phyloP scores from a whole-genome alignment of 345 rosid species.

The Conringia planisiliqua region DNA sequence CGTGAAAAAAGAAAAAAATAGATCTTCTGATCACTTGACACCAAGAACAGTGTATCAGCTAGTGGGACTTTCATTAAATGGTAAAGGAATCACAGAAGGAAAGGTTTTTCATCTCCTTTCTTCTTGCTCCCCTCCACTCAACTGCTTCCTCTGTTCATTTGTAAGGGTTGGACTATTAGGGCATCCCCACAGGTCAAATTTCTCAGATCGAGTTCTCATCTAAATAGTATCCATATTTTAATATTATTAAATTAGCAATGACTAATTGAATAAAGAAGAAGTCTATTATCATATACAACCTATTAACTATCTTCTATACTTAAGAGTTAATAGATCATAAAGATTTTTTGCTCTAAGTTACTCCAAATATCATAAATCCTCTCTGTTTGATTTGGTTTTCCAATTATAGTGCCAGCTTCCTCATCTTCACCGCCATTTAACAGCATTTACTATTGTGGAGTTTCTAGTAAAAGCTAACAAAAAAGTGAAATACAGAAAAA shows the following conservation, averaged over 20 bases:
- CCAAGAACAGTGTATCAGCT: slow-evolving; percentile 21
- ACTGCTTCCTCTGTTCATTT: slow-evolving; percentile 8
- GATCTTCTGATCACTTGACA: slow-evolving; percentile 20
- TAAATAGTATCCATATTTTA: no score
- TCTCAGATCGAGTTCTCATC: no score
- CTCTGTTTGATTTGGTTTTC: slow-evolving; percentile 26
- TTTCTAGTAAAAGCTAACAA: slow-evolving; percentile 27
- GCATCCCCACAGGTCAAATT: neutral
- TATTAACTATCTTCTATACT: slow-evolving; percentile 8
- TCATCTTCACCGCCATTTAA: slow-evolving; percentile 34
- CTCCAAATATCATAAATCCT: slow-evolving; percentile 12
- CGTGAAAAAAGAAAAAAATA: slow-evolving; percentile 15
- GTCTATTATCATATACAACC: neutral
- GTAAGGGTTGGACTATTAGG: slow-evolving; percentile 8
- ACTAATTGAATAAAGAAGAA: neutral
- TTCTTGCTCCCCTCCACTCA: slow-evolving; percentile 24
- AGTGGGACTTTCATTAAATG: slow-evolving; percentile 36
- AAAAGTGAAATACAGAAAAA: slow-evolving; percentile 6
- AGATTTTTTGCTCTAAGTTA: slow-evolving; percentile 7
- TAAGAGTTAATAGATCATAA: neutral
- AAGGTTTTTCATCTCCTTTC: slow-evolving; percentile 32
- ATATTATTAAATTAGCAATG: no score
- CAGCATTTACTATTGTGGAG: slow-evolving; percentile 35
- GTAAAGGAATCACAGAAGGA: slow-evolving; percentile 30
- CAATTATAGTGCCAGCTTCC: slow-evolving; percentile 34